Base-by-base conservation (phyloP, 2,329 filamentous ascomycete genomes). In the Nemania sp. region DNA sequence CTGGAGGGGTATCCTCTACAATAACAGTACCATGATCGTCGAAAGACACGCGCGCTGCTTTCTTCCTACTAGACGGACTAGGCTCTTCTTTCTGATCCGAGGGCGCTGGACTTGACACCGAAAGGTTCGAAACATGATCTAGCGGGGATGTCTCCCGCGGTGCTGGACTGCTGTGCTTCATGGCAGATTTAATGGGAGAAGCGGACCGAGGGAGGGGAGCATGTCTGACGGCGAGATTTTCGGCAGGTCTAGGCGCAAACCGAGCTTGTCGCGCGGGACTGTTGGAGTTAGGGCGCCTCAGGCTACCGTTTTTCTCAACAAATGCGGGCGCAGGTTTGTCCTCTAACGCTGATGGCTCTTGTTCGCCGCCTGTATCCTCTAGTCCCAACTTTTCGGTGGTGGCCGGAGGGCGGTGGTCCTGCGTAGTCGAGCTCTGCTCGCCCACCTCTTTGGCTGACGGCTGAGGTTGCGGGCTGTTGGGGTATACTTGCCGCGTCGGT, bases 31-130 rank as follows among this genome's bases (percentile, higher is more conserved):
- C 77, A 28, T 80, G 79, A 44, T 90, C 87, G 59, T 90, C 86
- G 66, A 91, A 97, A 72, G 91, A 96, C 41, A 92, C 89, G 20
- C 89, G 79, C 1, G 82, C 81, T 33, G 78, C 81, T 70, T 87
- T 90, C 72, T 84, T 90, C 54, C 82, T 77, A n/a, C 15, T 71
- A 63, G 1, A 69, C 26, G 2, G 64, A n/a, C n/a, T 43, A 1
- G 64, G 22, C 9, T 81, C 79, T 2, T 78, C 74, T 19, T 49
- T 58, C 30, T 59, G 59, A 17, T 61, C 59, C 2, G 68, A 60
- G 6, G 66, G 62, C 14, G 64, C 61, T 11, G 64, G 66, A 40
- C 63, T 68, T 36, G 62, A 62, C 37, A 57, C 63, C 0, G 75
- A 78, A 37, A 68, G 70, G 61, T 78, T 79, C 3, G 79, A 80